A percentile compares a stretch with the other conserved stretches of the same genome.
Conservation (phyloP, 2,329 filamentous ascomycete species). For the Exophiala calicioides region DNA sequence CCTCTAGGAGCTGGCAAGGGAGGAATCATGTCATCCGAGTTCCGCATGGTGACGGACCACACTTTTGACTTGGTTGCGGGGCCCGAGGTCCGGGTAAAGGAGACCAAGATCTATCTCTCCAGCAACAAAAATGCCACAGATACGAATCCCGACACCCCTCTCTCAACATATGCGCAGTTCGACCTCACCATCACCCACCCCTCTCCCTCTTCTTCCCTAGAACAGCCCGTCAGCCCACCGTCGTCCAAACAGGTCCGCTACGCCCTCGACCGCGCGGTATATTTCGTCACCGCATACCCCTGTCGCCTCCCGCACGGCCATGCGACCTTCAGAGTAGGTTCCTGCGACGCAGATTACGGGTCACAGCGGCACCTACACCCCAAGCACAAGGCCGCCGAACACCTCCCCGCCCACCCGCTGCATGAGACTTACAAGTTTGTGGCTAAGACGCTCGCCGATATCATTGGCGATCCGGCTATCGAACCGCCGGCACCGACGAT, state of each 20-base stretch:
- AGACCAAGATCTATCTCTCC: slow-evolving; percentile 34
- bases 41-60: slow-evolving; percentile 42
- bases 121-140: slow-evolving; percentile 12
- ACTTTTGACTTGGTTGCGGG: slow-evolving; percentile 16
- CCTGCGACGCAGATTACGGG: slow-evolving; percentile 10
- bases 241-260: slow-evolving; percentile 35
- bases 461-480: slow-evolving; percentile 13
- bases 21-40: slow-evolving; percentile 40
- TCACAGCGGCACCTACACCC: slow-evolving; percentile 13
- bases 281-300: slow-evolving; percentile 57
- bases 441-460: slow-evolving; percentile 23
- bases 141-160: slow-evolving; percentile 18
- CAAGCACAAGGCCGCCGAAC: slow-evolving; percentile 23
- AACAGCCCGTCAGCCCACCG: slow-evolving; percentile 31
- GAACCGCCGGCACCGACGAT: slow-evolving; percentile 19
- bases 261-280: slow-evolving; percentile 52
- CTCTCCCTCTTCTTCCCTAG: slow-evolving; percentile 32
- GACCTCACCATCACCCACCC: slow-evolving; percentile 20
- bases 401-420: slow-evolving; percentile 28
- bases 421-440: slow-evolving; percentile 29
- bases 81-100: slow-evolving; percentile 24
- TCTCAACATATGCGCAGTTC: slow-evolving; percentile 27
- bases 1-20: slow-evolving; percentile 41
- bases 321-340: slow-evolving; percentile 20
- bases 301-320: slow-evolving; percentile 50